phyloP scores from a whole-genome alignment of 2,329 filamentous ascomycete species.

The Thielaviopsis ethacetica region DNA sequence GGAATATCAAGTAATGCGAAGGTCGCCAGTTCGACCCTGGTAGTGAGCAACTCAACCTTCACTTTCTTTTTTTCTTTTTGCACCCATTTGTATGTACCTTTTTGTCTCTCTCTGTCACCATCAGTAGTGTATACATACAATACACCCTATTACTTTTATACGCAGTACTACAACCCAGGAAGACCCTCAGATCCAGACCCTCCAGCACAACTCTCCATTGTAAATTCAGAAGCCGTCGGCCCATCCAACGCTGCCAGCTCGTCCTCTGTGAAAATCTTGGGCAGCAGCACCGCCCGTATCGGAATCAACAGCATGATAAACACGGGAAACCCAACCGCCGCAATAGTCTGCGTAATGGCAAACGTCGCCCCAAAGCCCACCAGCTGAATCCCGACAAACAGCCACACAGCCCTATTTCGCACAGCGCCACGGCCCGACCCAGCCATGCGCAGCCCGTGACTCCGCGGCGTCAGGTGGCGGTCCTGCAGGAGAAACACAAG shows the following conservation, averaged over 20 bases:
- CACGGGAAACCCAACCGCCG: constrained; percentile 65
- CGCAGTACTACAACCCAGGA: no score
- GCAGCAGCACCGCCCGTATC: constrained; percentile 45
- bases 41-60: no score
- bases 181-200: constrained; percentile 32
- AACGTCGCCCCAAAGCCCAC: constrained; percentile 62
- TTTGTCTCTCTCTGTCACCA: no score
- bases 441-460: constrained; percentile 34
- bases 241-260: constrained; percentile 51
- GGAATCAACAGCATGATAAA: constrained; percentile 57
- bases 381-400: constrained; percentile 52
- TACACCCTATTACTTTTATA: no score
- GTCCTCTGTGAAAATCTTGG: constrained; percentile 38
- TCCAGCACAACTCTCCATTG: constrained; percentile 60
- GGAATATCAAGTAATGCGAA: no score
- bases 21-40: no score
- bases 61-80: no score
- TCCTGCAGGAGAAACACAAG: constrained; percentile 55
- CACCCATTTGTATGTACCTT: no score
- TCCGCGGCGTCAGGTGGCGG: constrained; percentile 35
- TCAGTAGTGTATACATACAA: no score
- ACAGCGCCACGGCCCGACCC: constrained; percentile 28
- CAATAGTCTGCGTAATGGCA: constrained; percentile 69
- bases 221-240: constrained; percentile 60
- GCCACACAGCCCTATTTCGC: constrained; percentile 51